Conservation (phyloP, 225 moss, liverwort and hornwort genomes). For the Pseudoscleropodium purum region DNA sequence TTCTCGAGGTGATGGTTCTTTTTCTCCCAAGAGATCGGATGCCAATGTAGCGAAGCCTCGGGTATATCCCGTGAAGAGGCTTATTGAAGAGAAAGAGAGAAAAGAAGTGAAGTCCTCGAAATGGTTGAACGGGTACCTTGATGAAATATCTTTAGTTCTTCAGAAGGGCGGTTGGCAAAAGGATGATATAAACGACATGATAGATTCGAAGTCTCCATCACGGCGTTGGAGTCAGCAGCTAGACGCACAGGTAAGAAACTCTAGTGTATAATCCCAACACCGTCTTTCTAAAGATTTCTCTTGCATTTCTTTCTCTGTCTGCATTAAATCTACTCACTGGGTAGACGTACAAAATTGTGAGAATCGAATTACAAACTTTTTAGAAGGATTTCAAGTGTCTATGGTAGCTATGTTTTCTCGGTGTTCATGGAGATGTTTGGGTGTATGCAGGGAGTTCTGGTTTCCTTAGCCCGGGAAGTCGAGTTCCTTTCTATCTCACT, state of each 20-base stretch:
- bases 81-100: slow-evolving; percentile 24
- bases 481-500: slow-evolving; percentile 56
- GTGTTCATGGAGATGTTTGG: slow-evolving; percentile 1
- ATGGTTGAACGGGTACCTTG: slow-evolving; percentile 72
- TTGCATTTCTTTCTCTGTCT: neutral
- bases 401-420: neutral
- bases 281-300: neutral
- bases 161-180: slow-evolving; percentile 88
- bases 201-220: slow-evolving; percentile 41
- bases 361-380: neutral
- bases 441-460: slow-evolving; percentile 53
- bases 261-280: neutral
- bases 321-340: neutral
- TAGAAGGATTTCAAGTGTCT: neutral
- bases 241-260: slow-evolving; percentile 34
- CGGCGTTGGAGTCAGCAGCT: slow-evolving; percentile 29
- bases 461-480: slow-evolving; percentile 59
- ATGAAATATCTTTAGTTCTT: slow-evolving; percentile 67
- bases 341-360: neutral
- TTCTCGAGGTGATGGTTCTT: slow-evolving; percentile 22
- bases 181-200: slow-evolving; percentile 85
- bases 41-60: slow-evolving; percentile 16
- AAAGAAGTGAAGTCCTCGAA: slow-evolving; percentile 30
- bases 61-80: neutral
- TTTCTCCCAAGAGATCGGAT: slow-evolving; percentile 40